A percentile compares a stretch with the other conserved stretches of the same genome.
These are phyloP conservation scores for Lactarius trivialis DNA, from an alignment of 768 basidiomycete species.

Conservation along the genomic window DNA sequence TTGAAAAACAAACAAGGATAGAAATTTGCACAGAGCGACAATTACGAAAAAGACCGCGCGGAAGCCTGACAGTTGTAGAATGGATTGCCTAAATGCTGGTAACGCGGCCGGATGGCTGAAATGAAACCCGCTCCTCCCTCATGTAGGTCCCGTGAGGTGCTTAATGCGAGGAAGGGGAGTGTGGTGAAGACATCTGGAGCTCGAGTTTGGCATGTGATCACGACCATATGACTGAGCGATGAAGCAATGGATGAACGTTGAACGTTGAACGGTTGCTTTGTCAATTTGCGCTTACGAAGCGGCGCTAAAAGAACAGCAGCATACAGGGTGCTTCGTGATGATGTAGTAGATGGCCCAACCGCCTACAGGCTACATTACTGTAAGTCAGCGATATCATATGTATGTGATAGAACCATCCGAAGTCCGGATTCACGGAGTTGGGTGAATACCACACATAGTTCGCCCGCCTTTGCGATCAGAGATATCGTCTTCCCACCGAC, in stretches of 20 bases:
- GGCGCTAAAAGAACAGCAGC: background rate
- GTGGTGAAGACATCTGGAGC: constrained; percentile 10
- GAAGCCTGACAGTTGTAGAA: background rate
- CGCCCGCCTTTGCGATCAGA: background rate
- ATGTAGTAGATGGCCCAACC: background rate
- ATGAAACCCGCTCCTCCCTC: constrained; percentile 12
- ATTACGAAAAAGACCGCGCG: constrained; percentile 14
- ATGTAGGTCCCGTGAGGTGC: constrained; percentile 19
- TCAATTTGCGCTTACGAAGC: constrained; percentile 1
- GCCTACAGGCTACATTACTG: no score
- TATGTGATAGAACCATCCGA: background rate
- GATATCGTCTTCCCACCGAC: background rate
- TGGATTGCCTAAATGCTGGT: constrained; percentile 6
- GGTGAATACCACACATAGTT: background rate
- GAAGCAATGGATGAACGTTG: background rate
- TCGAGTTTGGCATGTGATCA: constrained; percentile 15
- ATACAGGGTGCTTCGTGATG: background rate
- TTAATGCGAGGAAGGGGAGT: constrained; percentile 1
- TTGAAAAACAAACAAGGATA: background rate
- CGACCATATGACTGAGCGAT: constrained; percentile 13
- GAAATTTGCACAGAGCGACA: background rate
- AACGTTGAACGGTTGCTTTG: background rate
- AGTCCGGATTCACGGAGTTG: background rate
- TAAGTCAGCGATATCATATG: constrained; percentile 7
- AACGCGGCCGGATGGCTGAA: constrained; percentile 16